Base-by-base conservation (phyloP, 768 basidiomycete species). In the Megacollybia marginata region DNA sequence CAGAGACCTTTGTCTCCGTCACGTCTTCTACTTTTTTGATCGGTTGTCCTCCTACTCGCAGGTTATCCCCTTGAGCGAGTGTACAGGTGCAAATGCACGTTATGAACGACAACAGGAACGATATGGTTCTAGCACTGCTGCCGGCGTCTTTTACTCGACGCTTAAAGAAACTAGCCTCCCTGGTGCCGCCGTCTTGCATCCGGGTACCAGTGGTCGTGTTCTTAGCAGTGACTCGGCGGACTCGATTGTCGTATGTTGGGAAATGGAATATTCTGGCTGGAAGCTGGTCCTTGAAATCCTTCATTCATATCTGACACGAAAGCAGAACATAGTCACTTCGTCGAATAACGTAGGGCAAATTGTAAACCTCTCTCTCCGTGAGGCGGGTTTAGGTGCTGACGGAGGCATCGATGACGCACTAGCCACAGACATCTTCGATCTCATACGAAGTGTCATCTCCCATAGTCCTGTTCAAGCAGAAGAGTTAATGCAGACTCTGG, bases 231-330 rank as follows among this genome's bases (percentile, higher is more conserved):
- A 90, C 47, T 77, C 77, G 4, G 80, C 78, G 2, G 86, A 89
- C 19, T 70, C 79, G 15, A 66, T 85, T 18, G 83, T 87, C 5
- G 75, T 94, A 1, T 74, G 77, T 16, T 96, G 93, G 93, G 75
- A 84, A 53, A 83, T 87, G 54, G 72, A 81, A 42, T 83, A 92
- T 59, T 89, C 86, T 7, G 91, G 88, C 2, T 96, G 93, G 93
- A 85, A 79, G 54, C 62, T 95, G 12, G 65, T 95, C 6, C 63
- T 92, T n/a, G 92, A 92, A 56, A 75, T 44, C 42, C 31, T 35
- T 64, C 67, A 68, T 67, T 9, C 60, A 65, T 52, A 69, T 13
- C 12, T n/a, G 57, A 63, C 1, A 61, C 62, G 7, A 57, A 31
- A 31, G 23, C 15, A 40, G 7, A 19, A 40, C 19, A 5, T 19